phyloP scores from a whole-genome alignment of 306 rosid species.

The Psophocarpus tetragonolobus region DNA sequence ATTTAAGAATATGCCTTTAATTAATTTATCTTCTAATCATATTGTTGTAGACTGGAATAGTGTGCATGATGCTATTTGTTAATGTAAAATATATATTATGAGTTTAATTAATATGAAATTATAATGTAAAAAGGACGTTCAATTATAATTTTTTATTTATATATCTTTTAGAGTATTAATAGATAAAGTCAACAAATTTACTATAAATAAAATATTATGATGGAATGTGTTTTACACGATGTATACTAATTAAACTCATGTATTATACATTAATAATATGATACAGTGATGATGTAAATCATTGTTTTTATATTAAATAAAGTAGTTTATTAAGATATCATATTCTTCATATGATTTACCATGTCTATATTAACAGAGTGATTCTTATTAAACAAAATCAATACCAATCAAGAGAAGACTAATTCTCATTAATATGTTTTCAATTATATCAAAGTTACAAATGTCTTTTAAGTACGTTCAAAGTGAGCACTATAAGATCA shows the following conservation, averaged over 20 bases:
- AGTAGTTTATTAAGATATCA: background rate
- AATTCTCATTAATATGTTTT: background rate
- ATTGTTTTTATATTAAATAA: background rate
- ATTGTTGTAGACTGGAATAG: background rate
- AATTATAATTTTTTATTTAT: too few species aligned
- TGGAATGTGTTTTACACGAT: too few species aligned
- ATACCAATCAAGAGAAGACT: background rate
- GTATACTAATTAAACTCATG: too few species aligned
- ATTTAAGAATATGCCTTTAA: slow-evolving; percentile 32
- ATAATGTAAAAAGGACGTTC: too few species aligned
- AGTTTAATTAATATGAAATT: too few species aligned
- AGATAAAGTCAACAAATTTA: too few species aligned
- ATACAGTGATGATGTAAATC: background rate
- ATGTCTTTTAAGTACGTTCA: background rate
- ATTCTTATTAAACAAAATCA: background rate
- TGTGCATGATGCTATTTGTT: background rate
- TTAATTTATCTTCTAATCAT: slow-evolving; percentile 25
- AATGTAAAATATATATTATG: background rate
- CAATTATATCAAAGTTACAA: background rate
- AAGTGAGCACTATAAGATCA: background rate
- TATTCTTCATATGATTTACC: background rate
- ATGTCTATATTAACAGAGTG: background rate
- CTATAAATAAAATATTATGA: too few species aligned
- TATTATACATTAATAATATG: background rate
- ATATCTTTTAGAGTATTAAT: too few species aligned